Conservation (phyloP, 2,329 filamentous ascomycete genomes). For the Graphilbum fragrans region DNA sequence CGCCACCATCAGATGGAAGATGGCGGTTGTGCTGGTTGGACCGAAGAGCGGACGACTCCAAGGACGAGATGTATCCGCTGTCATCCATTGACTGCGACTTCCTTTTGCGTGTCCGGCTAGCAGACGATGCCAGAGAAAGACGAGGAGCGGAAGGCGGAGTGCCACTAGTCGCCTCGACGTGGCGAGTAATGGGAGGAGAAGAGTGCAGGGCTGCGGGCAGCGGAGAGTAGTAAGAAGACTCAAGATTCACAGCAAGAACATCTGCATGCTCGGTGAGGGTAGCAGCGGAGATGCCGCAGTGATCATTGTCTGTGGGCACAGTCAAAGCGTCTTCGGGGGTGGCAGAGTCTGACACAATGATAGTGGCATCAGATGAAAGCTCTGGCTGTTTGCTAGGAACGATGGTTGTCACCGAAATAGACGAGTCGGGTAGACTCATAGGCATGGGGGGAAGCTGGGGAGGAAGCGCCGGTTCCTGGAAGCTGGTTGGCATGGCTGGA, state of each 20-base stretch:
- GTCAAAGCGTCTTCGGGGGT: slow-evolving; percentile 32
- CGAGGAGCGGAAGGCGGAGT: slow-evolving; percentile 64
- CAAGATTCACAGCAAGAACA: slow-evolving; percentile 16
- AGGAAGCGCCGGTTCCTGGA: slow-evolving; percentile 35
- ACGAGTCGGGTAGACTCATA: slow-evolving; percentile 11
- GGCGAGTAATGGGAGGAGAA: slow-evolving; percentile 69
- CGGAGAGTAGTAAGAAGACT: slow-evolving; percentile 56
- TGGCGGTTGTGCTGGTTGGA: slow-evolving; percentile 52
- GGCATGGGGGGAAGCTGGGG: slow-evolving; percentile 26
- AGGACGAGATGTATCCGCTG: slow-evolving; percentile 92
- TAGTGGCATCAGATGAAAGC: slow-evolving; percentile 66
- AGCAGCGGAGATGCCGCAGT: slow-evolving; percentile 17
- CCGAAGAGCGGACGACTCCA: slow-evolving; percentile 80
- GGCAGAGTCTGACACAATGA: slow-evolving; percentile 56
- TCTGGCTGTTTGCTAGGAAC: slow-evolving; percentile 29
- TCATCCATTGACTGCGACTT: slow-evolving; percentile 74
- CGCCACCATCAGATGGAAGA: slow-evolving; percentile 60
- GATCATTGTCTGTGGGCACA: slow-evolving; percentile 25
- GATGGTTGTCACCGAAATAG: slow-evolving; percentile 3
- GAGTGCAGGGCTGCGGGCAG: slow-evolving; percentile 65
- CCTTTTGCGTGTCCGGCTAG: slow-evolving; percentile 56
- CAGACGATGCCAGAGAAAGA: slow-evolving; percentile 37
- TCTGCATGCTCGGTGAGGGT: slow-evolving; percentile 7
- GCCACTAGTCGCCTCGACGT: slow-evolving; percentile 46
- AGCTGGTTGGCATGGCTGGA: slow-evolving; percentile 19